Conservation (phyloP, 1,284 basidiomycete species). For the Irpex lacteus region DNA sequence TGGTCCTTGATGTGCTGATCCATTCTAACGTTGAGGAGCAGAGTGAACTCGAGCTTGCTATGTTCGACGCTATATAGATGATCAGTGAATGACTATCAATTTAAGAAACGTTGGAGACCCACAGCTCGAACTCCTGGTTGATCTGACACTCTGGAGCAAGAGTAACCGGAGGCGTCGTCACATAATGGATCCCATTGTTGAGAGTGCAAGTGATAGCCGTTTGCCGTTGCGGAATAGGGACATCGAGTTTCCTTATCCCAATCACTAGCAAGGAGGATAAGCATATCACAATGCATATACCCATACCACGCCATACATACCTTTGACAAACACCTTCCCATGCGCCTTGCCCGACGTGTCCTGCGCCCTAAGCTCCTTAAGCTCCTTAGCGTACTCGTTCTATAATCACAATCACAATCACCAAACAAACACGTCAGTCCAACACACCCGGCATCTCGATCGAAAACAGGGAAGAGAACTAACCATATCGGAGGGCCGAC, state of each 20-base stretch:
- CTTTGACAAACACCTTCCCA: slow-evolving; percentile 94
- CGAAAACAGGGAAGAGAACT: slow-evolving; percentile 19
- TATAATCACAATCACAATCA: slow-evolving; percentile 27
- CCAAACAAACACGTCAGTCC: not conserved
- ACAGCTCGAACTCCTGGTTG: slow-evolving; percentile 95
- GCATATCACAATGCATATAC: not conserved
- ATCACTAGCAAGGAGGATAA: slow-evolving; percentile 54
- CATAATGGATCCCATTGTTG: slow-evolving; percentile 96
- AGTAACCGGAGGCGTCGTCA: slow-evolving; percentile 82
- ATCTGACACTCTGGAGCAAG: slow-evolving; percentile 68
- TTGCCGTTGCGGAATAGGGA: slow-evolving; percentile 73
- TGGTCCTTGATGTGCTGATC: slow-evolving; percentile 80
- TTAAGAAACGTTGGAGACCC: slow-evolving; percentile 30
- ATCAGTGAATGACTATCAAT: slow-evolving; percentile 2
- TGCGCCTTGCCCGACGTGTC: slow-evolving; percentile 78
- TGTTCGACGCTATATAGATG: slow-evolving; percentile 66
- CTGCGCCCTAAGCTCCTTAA: slow-evolving; percentile 75
- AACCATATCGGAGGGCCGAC: slow-evolving; percentile 92
- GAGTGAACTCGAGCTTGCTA: slow-evolving; percentile 87
- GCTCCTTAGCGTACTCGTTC: slow-evolving; percentile 92
- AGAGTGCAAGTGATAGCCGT: slow-evolving; percentile 87
- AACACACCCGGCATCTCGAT: not conserved
- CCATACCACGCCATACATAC: slow-evolving; percentile 31
- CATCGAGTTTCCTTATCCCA: slow-evolving; percentile 66
- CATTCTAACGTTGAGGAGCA: slow-evolving; percentile 79